Evolutionary conservation across 2,329 filamentous ascomycete genomes (phyloP).

Genomic region (Neodidymelliopsis sp.): DNA sequence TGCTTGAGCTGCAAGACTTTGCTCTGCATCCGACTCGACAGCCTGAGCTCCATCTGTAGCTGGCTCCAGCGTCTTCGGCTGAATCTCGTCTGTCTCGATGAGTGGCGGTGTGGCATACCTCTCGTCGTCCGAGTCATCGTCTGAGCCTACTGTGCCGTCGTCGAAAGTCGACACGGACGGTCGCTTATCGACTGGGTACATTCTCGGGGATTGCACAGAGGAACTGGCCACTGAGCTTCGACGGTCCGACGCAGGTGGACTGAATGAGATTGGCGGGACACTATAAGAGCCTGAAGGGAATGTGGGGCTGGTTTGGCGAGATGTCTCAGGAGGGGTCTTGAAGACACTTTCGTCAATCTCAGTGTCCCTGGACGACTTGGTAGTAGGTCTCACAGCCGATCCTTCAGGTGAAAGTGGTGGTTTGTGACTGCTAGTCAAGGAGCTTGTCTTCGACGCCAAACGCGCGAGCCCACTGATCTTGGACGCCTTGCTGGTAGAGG

Average conservation of each 20-base stretch:
- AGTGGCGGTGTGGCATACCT: conserved; percentile 45
- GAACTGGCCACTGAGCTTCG: conserved; percentile 45
- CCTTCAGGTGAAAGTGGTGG: conserved; percentile 41
- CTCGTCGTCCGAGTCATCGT: conserved; percentile 41
- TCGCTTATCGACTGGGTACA: conserved; percentile 42
- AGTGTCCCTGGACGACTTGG: conserved; percentile 48
- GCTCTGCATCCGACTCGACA: conserved; percentile 41
- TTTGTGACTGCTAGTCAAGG: conserved; percentile 38
- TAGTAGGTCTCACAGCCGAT: conserved; percentile 41
- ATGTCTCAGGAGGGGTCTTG: conserved; percentile 55
- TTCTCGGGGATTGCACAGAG: conserved; percentile 43
- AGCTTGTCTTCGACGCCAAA: conserved; percentile 48
- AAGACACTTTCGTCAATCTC: conserved; percentile 53
- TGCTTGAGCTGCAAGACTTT: conserved; percentile 32
- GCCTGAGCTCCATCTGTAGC: conserved; percentile 32
- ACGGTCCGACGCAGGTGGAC: conserved; percentile 39
- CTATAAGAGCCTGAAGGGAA: conserved; percentile 39
- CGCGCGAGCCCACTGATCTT: conserved; percentile 45
- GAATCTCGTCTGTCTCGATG: conserved; percentile 30
- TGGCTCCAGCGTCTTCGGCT: conserved; percentile 36
- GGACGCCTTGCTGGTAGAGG: conserved; percentile 34
- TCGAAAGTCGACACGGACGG: conserved; percentile 46
- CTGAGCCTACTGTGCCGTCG: conserved; percentile 38
- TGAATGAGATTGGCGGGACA: conserved; percentile 44
- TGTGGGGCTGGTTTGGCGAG: conserved; percentile 47